Conservation (phyloP, 129 eudicot genomes). For the Chrysanthemum seticuspe region DNA sequence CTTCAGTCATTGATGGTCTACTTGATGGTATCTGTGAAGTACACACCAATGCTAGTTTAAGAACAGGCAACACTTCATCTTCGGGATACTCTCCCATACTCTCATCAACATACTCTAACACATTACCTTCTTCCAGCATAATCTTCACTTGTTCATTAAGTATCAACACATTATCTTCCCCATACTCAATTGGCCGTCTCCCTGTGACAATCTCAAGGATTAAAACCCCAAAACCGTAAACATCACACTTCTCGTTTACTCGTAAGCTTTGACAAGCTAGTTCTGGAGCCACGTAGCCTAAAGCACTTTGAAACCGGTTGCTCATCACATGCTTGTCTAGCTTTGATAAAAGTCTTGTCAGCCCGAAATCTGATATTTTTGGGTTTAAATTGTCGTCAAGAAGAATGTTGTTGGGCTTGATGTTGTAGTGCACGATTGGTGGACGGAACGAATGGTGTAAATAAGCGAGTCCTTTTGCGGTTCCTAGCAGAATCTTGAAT, state of each 20-base stretch:
- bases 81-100: conserved; percentile 79
- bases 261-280: conserved; percentile 86
- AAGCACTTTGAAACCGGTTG: conserved; percentile 70
- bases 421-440: conserved; percentile 81
- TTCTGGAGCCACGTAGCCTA: conserved; percentile 93
- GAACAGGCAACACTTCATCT: conserved; percentile 85
- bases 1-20: conserved; percentile 94
- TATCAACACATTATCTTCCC: conserved; percentile 83
- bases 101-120: conserved; percentile 73
- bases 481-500: conserved; percentile 71
- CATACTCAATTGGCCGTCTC: conserved; percentile 78
- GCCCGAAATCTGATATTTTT: conserved; percentile 72
- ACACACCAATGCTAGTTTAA: conserved; percentile 88
- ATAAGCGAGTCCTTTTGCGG: conserved; percentile 86
- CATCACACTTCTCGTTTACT: conserved; percentile 90
- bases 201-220: conserved; percentile 80
- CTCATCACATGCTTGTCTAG: conserved; percentile 67
- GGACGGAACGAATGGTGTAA: conserved; percentile 86
- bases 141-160: conserved; percentile 73
- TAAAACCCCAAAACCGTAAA: conserved; percentile 85
- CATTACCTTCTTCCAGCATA: conserved; percentile 80
- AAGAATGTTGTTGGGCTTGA: conserved; percentile 84
- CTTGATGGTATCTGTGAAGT: conserved; percentile 97
- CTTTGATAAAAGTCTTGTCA: conserved; percentile 58
- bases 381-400: conserved; percentile 63